Percentiles rank a stretch among this genome's conserved stretches.
Conservation (phyloP, 2,329 filamentous ascomycete species). For the Blumeria graminis region DNA sequence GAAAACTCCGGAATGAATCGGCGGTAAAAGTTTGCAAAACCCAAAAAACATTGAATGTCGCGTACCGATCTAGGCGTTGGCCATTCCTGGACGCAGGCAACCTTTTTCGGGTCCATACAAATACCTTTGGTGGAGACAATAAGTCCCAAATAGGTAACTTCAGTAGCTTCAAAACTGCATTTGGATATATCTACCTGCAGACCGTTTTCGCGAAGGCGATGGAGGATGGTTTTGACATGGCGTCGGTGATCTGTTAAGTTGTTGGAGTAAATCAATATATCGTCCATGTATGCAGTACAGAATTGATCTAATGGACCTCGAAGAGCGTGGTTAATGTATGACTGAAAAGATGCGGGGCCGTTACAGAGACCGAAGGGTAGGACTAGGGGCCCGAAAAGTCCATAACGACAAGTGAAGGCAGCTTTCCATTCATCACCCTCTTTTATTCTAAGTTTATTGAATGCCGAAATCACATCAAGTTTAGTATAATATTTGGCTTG, state of each 20-base stretch:
- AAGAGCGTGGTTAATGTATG: neutral
- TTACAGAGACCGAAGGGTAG: slow-evolving; percentile 2
- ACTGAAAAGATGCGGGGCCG: slow-evolving; percentile 2
- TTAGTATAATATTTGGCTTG: neutral
- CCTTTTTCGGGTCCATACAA: no score
- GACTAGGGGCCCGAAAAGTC: neutral
- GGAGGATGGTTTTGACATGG: neutral
- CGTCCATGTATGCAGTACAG: neutral
- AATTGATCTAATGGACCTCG: neutral
- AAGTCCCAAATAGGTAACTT: no score
- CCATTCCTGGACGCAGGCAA: no score
- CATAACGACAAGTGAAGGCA: neutral
- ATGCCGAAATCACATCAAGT: neutral
- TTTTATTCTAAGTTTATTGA: neutral
- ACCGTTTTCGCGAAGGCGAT: neutral
- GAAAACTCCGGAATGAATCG: no score
- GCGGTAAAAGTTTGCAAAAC: neutral
- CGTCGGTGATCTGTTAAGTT: no score
- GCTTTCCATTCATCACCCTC: neutral
- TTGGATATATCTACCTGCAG: no score
- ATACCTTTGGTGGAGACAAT: no score
- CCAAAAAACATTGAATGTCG: neutral
- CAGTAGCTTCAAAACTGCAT: no score
- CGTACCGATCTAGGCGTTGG: no score
- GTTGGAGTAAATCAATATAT: neutral